Conservation (phyloP, 345 rosid species). For the Gossypium australe region DNA sequence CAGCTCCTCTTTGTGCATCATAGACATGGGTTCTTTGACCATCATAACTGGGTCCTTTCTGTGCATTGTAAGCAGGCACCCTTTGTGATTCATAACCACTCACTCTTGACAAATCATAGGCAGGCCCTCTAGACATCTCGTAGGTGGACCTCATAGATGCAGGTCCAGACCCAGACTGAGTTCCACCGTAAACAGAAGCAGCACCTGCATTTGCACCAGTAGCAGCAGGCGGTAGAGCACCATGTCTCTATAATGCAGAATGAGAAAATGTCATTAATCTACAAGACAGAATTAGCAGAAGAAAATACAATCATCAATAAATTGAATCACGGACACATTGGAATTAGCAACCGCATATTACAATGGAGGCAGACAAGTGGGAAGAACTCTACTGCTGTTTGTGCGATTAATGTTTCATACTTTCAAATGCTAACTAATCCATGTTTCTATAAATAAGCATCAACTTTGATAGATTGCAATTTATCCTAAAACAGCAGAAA, state of each 20-base stretch:
- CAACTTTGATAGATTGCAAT: background rate
- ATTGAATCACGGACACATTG: background rate
- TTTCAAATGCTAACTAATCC: background rate
- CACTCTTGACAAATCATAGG: constrained; percentile 26
- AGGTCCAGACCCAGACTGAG: constrained; percentile 54
- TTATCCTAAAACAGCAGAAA: background rate
- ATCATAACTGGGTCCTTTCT: constrained; percentile 35
- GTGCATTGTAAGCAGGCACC: constrained; percentile 31
- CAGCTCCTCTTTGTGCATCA: constrained; percentile 18
- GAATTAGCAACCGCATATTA: background rate
- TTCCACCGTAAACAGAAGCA: constrained; percentile 41
- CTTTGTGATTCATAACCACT: constrained; percentile 32
- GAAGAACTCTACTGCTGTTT: background rate
- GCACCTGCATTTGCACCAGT: constrained; percentile 28
- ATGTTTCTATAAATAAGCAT: background rate
- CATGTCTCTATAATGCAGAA: constrained; percentile 37
- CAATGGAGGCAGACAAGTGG: background rate
- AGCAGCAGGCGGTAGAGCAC: constrained; percentile 30
- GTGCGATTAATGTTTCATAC: background rate
- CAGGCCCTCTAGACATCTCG: constrained; percentile 30
- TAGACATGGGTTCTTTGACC: constrained; percentile 28
- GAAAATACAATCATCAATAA: background rate
- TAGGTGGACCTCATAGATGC: constrained; percentile 42
- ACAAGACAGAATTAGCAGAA: background rate
- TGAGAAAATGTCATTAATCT: constrained; percentile 4